Evolutionary conservation across 2,329 filamentous ascomycete species (phyloP), one percentile per base, ranked within the genome.

Genomic region (Clarireedia sp.): DNA sequence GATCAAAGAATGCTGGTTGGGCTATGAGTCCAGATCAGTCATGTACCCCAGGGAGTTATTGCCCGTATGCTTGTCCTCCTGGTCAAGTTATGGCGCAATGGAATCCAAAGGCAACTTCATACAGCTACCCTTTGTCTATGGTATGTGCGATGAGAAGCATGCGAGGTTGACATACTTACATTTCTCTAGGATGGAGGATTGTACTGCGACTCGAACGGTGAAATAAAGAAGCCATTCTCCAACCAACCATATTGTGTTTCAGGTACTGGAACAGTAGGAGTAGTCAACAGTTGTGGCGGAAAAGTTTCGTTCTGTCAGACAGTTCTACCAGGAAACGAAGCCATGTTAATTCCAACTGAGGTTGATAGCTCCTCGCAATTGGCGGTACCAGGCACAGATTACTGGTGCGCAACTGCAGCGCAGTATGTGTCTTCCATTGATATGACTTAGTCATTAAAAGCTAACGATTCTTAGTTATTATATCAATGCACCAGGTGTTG

Each of bases 51-150:
- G 86, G 82, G 57, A 79, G 69, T 61, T 90, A 86, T 71, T 91
- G 88, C 67, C 88, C 88, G 1, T 85, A 87, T 68, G 87, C 88
- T 52, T 91, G 88, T 69, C 85, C 84, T 57, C 70, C 87, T 0
- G 87, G 87, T 57, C 80, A 89, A 74, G 81, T 91, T 26, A 88
- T 87, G 76, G 81, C 83, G 59, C 88, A 92, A 70, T 91, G 88
- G 88, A 82, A 90, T 66, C 83, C 85, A 0, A 70, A 76, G 56
- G 87, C 87, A 3, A 82, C 75, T 5, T 72, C 74, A 3, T 91
- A 90, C 67, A 73, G 70, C 37, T 89, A 85, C 68, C 85, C 86
- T 2, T 70, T 78, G 59, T 90, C 86, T 3, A 90, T 88, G 82
- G 85, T 88, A 72, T 66, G 81, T 73, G 54, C 17, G 2, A 38